Evolutionary conservation across 176 grass and related monocot genomes (phyloP), one percentile per base, ranked within the genome.

Genomic region (Zizania latifolia): DNA sequence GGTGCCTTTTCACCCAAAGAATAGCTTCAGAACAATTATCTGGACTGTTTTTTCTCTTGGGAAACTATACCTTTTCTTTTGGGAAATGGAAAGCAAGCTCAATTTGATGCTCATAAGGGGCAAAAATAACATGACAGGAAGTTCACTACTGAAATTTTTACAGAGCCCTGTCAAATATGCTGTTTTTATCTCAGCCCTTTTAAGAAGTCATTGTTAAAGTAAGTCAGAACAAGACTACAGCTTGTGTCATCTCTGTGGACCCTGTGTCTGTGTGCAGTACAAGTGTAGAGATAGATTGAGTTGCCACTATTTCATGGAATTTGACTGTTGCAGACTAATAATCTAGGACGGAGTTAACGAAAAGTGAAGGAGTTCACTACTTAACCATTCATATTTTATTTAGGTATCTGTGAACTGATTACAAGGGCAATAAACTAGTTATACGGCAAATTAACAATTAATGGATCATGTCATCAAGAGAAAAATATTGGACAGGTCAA

Each of bases 181-280:
- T 41, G n/a, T n/a, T 29, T 74, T 71, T 69, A 46, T 77, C 33
- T 75, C 26, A 41, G 70, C 58, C 24, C 45, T 57, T 70, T 54
- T 16, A 68, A 29, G 5, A 58, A 81, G 84, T 81, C 78, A 62
- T 61, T 56, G 71, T 81, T 68, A 72, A 72, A 85, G 58, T 72
- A 44, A 32, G 48, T 35, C 14, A 34, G 61, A 83, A 73, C 41
- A 62, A 35, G 65, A 75, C n/a, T 50, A 38, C 58, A 10, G 29
- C 57, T 72, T 87, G 72, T 36, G 46, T 69, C 80, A 31, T 60
- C 63, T 43, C 61, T 79, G n/a, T 53, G 48, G 48, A 53, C 48
- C 48, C n/a, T 21, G 8, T 53, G 48, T 53, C 48, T 53, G 39
- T 72, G 85, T 67, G 62, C 80, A n/a, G n/a, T n/a, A n/a, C n/a